These are phyloP conservation scores for Beauveria pseudobassiana DNA, from an alignment of 2,329 filamentous ascomycete species.

Conservation along the genomic window DNA sequence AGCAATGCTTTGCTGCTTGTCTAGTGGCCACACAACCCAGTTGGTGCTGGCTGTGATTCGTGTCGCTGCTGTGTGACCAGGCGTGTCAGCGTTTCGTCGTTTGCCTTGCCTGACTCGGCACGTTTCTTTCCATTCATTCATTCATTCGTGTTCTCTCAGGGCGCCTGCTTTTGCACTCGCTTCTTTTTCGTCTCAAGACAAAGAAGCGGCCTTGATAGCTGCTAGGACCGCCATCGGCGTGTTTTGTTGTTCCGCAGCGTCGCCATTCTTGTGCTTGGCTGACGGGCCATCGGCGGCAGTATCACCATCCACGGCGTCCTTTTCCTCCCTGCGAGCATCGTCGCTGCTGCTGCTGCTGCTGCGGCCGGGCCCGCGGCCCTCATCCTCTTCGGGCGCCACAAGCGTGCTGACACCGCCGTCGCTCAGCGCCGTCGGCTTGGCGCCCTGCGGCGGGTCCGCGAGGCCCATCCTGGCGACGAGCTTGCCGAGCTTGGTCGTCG, in stretches of 20 bases:
- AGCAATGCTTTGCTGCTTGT: background rate
- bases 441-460: conserved; percentile 1
- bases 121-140: background rate
- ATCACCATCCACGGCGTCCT: too few relatives aligned
- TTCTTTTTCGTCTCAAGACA: too few relatives aligned
- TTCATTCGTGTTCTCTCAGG: background rate
- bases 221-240: background rate
- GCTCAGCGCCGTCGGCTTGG: background rate
- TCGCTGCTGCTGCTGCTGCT: background rate
- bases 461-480: conserved; percentile 7
- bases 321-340: background rate
- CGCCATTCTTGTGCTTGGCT: background rate
- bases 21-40: background rate
- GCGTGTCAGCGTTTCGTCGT: background rate
- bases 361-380: too few relatives aligned
- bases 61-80: background rate
- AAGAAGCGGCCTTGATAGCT: background rate
- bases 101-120: background rate
- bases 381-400: background rate
- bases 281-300: background rate
- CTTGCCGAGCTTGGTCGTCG: conserved; percentile 17
- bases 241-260: too few relatives aligned
- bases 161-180: background rate
- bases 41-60: background rate
- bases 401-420: background rate